These are phyloP conservation scores for Thozetella sp. DNA, from an alignment of 495 filamentous ascomycete genomes.

Conservation along the genomic window DNA sequence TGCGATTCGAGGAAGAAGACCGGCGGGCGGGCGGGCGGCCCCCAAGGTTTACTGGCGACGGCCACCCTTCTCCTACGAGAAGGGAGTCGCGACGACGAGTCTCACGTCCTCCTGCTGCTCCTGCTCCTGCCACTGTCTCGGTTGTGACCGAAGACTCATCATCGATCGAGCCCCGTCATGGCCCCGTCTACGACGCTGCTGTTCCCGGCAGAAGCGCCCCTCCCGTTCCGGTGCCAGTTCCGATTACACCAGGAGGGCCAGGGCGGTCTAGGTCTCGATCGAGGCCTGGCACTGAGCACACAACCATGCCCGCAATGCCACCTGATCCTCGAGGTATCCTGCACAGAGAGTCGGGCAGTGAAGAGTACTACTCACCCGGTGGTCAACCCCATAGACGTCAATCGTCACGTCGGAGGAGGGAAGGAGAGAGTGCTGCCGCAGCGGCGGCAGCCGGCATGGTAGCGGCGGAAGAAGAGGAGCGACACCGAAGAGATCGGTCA, in stretches of 20 bases:
- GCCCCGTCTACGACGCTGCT: constrained; percentile 26
- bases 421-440: constrained; percentile 47
- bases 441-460: constrained; percentile 44
- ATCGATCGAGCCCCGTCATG: constrained; percentile 34
- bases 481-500: constrained; percentile 32
- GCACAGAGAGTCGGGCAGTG: constrained; percentile 62
- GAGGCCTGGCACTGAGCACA: constrained; percentile 31
- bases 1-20: constrained; percentile 53
- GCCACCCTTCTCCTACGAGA: constrained; percentile 56
- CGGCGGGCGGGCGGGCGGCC: constrained; percentile 35
- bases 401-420: constrained; percentile 35
- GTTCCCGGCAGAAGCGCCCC: constrained; percentile 39
- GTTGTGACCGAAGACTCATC: constrained; percentile 34
- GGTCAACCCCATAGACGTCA: constrained; percentile 47
- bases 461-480: constrained; percentile 36
- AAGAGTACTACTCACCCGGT: constrained; percentile 54
- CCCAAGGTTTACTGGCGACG: constrained; percentile 60
- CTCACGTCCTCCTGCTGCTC: constrained; percentile 30
- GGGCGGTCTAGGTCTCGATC: constrained; percentile 30
- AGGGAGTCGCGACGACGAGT: constrained; percentile 42
- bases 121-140: constrained; percentile 31
- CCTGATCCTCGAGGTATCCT: constrained; percentile 58
- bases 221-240: constrained; percentile 23
- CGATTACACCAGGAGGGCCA: constrained; percentile 20
- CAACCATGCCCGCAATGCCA: constrained; percentile 50